Percentiles rank a stretch among this genome's conserved stretches.
phyloP scores from a whole-genome alignment of 2,329 filamentous ascomycete species.

The Colletotrichum gloeosporioides region DNA sequence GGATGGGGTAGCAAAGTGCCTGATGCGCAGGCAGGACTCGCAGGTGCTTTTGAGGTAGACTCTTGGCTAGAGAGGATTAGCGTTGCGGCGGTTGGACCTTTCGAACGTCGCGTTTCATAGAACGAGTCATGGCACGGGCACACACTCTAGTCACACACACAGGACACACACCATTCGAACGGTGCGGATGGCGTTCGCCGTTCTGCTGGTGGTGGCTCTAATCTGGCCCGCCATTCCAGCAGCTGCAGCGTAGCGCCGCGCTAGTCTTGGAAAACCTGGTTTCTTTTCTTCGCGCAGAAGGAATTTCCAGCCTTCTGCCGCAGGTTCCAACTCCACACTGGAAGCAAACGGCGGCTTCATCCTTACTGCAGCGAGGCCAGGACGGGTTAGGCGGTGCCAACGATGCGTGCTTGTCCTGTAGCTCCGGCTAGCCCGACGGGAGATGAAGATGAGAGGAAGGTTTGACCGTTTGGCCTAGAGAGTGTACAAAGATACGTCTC shows the following conservation, averaged over 20 bases:
- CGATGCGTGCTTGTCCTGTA: neutral
- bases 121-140: slow-evolving; percentile 12
- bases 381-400: neutral
- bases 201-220: neutral
- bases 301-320: neutral
- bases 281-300: neutral
- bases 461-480: neutral
- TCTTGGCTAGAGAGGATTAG: neutral
- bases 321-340: neutral
- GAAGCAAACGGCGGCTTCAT: slow-evolving; percentile 10
- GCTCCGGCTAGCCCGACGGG: neutral
- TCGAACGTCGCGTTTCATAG: slow-evolving; percentile 11
- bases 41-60: slow-evolving; percentile 1
- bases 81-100: slow-evolving; percentile 4
- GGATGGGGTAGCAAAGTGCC: neutral
- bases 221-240: neutral
- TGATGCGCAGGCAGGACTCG: neutral
- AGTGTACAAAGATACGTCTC: neutral
- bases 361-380: neutral
- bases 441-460: neutral
- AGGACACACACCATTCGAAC: neutral
- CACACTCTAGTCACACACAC: neutral
- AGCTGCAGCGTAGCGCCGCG: neutral
- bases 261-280: neutral
- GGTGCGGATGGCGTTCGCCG: slow-evolving; percentile 6